Conservation (phyloP, 2,329 filamentous ascomycete species). For the Fusarium nygamai region DNA sequence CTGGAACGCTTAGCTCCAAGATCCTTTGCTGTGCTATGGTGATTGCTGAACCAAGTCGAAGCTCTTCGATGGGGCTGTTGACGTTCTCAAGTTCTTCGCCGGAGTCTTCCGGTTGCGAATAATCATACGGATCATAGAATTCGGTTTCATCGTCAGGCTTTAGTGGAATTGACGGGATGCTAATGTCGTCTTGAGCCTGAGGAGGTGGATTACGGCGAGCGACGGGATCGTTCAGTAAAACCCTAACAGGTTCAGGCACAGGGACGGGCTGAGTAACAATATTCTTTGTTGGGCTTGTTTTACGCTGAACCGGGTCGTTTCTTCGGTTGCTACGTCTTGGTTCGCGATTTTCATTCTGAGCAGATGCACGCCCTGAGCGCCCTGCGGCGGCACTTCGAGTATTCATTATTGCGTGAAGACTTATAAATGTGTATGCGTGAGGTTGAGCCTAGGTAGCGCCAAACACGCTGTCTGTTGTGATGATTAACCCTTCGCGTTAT, state of each 20-base stretch:
- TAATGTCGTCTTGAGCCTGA: constrained; percentile 29
- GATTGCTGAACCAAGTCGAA: not conserved
- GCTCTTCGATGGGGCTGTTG: not conserved
- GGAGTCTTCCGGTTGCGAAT: constrained; percentile 9
- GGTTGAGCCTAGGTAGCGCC: not conserved
- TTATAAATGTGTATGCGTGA: not conserved
- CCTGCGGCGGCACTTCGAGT: constrained; percentile 26
- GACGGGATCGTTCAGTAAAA: constrained; percentile 14
- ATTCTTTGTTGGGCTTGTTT: not conserved
- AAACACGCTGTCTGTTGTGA: constrained; percentile 1
- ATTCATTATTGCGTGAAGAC: constrained; percentile 22
- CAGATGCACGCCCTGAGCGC: constrained; percentile 12
- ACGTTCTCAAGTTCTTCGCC: not conserved
- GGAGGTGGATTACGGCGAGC: constrained; percentile 40
- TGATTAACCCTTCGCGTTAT: constrained; percentile 7
- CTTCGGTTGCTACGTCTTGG: constrained; percentile 31
- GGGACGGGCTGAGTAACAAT: not conserved
- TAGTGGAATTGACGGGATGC: constrained; percentile 21
- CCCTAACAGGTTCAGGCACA: not conserved
- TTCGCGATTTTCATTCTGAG: constrained; percentile 4
- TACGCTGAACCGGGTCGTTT: not conserved
- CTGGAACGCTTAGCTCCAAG: constrained; percentile 40
- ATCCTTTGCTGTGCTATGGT: constrained; percentile 35
- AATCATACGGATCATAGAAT: constrained; percentile 13
- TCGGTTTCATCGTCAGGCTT: constrained; percentile 40